Evolutionary conservation across 2,329 filamentous ascomycete genomes (phyloP).

Genomic region (Zymoseptoria pseudotritici): DNA sequence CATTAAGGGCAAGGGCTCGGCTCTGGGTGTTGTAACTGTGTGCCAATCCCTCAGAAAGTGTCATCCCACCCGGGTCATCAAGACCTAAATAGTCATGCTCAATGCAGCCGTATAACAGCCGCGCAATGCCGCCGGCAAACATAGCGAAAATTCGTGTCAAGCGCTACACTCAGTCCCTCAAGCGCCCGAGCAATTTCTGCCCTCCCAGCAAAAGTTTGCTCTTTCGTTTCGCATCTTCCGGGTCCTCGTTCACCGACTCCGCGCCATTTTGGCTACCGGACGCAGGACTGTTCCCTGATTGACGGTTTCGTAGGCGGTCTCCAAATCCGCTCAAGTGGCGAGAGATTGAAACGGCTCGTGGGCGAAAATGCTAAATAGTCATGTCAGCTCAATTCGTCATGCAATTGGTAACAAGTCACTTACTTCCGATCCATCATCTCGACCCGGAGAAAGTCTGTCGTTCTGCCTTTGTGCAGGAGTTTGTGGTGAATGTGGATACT

Average conservation of each 20-base stretch:
- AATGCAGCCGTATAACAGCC: not conserved
- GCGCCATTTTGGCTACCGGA: not conserved
- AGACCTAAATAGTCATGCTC: not conserved
- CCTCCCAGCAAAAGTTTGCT: conserved; percentile 36
- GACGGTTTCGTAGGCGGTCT: conserved; percentile 20
- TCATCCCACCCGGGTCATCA: not conserved
- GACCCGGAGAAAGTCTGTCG: not conserved
- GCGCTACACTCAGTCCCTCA: conserved; percentile 25
- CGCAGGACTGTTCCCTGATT: conserved; percentile 1
- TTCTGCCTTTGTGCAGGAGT: not conserved
- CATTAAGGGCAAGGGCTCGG: not conserved
- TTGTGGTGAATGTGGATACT: not conserved
- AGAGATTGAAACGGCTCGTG: conserved; percentile 21
- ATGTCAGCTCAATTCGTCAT: not conserved
- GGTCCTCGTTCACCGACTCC: conserved; percentile 15
- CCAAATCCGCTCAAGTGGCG: conserved; percentile 26
- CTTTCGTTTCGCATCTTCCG: conserved; percentile 33
- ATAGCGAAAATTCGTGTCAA: not conserved
- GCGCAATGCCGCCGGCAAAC: not conserved
- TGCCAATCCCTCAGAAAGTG: not conserved
- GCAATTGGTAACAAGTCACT: not conserved
- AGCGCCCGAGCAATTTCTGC: conserved; percentile 35
- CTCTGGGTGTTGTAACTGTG: not conserved
- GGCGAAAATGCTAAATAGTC: not conserved
- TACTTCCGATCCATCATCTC: not conserved